Evolutionary conservation across 768 basidiomycete species (phyloP), one percentile per base, ranked within the genome.

Genomic region (Pulveroboletus sp.): DNA sequence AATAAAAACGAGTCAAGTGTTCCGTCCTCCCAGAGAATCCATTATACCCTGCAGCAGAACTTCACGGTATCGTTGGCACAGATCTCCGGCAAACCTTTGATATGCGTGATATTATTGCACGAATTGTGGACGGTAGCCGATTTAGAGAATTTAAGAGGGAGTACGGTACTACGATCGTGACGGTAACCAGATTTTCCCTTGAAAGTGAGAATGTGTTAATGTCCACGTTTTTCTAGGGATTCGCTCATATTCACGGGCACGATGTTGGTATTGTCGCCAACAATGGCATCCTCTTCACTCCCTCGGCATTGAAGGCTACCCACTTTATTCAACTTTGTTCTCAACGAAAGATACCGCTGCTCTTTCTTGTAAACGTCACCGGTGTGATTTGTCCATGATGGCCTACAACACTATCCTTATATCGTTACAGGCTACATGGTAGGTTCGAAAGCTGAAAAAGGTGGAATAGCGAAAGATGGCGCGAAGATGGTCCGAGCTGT

Each of bases 401-500:
- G 20, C 11, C 22, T 26, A 5, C 12, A 4, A 7, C 10, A 32
- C 14, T 49, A 30, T 31, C 32, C 40, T 61, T 43, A 64, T 6
- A 30, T 14, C 32, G 36, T 22, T 20, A 36, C 73, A 85, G 77
- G 89, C 12, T 97, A 96, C 61, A 97, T 96, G 93, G 93, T 97
- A 4, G 93, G 93, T 6, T 93, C 89, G 5, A 94, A 93, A 56
- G 94, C 94, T 17, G 93, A 97, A 71, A 81, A 80, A 58, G 93
- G 91, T 3, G 93, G 93, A 0, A 97, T 97, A 56, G 93, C 93
- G 5, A 94, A 94, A 70, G 92, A 96, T 62, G 82, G 82, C 32
- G 93, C 93, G 7, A 96, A 96, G 76, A 94, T 97, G 90, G 93
- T 97, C 59, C 84, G 93, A 37, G 91, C 92, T 6, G 92, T 94